Base-by-base conservation (phyloP, 306 rosid species). In the Albizia julibrissin region DNA sequence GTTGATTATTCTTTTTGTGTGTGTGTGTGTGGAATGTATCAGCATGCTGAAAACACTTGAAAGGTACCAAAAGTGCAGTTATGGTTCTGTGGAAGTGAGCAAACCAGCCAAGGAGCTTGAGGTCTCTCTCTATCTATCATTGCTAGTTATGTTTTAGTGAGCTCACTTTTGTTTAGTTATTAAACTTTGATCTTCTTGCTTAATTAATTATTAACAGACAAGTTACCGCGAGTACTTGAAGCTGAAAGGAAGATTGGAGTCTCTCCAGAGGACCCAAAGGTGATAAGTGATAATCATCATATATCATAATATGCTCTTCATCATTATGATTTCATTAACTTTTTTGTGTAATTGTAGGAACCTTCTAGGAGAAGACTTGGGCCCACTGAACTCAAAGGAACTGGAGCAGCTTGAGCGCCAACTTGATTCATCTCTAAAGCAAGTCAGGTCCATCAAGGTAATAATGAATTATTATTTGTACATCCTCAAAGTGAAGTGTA, bases 371-470 rank as follows among this genome's bases (percentile, higher is more conserved):
- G 99, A 95, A 79, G 98, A 95, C 50, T 87, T 95, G 86, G 98
- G 97, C 58, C 99, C 96, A 14, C 77, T 95, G 77, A 91, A 89
- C 85, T 86, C 97, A 67, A 93, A 90, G 81, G 99, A 95, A 26
- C 97, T 95, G 40, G 99, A 95, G 85, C 97, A 93, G 91, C 95
- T 95, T 81, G 99, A 95, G 84, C 84, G 93, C 47, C 98, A 95
- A 81, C 92, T 95, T 2, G 99, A 93, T 85, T 79, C 93, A 58
- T 91, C 99, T 74, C 87, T 95, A 74, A 95, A 92, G 88, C 94
- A 87, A 87, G 98, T 93, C 42, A 90, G 97, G 83, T 92, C 94
- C 15, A 92, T 93, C 12, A 93, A 86, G 99, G 99, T 95, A 87
- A 47, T 59, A 31, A 46, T 37, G 40, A 37, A 37, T 37, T 37